phyloP scores from a whole-genome alignment of 2,329 filamentous ascomycete genomes.

The Aspergillus intermedius region DNA sequence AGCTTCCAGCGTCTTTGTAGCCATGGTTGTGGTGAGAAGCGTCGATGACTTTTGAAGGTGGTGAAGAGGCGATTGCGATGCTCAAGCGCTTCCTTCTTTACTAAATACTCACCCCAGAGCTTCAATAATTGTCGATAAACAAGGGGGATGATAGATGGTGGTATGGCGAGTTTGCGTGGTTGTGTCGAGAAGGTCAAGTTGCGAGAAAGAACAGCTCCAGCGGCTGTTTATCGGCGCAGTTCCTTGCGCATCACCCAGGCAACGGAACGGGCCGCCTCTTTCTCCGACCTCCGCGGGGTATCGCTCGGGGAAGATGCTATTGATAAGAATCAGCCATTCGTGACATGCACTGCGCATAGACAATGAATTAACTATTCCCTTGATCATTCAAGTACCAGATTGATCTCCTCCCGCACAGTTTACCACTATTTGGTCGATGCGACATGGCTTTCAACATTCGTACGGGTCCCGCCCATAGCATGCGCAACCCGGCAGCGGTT shows the following conservation, averaged over 20 bases:
- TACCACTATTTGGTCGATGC: neutral
- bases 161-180: neutral
- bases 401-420: conserved; percentile 1
- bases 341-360: neutral
- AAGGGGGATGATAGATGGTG: neutral
- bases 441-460: conserved; percentile 11
- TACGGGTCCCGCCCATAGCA: conserved; percentile 6
- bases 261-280: conserved; percentile 27
- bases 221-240: conserved; percentile 10
- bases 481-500: conserved; percentile 50
- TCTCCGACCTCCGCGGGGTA: conserved; percentile 27
- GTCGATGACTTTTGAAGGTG: neutral
- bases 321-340: neutral
- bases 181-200: neutral
- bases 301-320: neutral
- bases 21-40: conserved; percentile 46
- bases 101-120: neutral
- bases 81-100: neutral
- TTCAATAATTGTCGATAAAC: neutral
- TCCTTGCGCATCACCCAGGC: conserved; percentile 17
- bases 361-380: neutral
- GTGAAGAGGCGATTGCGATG: neutral
- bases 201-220: conserved; percentile 5
- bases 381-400: neutral
- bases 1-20: conserved; percentile 71